Conservation (phyloP, 169 alveolate genomes). For the Plasmodium gallinaceum region DNA sequence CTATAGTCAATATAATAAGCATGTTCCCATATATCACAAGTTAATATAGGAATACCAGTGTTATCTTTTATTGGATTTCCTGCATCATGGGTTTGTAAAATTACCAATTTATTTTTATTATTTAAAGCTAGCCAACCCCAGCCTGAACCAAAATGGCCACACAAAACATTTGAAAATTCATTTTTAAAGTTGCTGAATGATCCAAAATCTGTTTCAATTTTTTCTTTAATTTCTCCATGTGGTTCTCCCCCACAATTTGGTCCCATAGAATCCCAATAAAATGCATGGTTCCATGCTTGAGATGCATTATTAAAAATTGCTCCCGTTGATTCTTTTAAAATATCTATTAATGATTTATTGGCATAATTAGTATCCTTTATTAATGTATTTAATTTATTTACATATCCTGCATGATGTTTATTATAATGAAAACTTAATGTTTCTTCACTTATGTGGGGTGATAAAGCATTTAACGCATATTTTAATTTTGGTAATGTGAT, state of each 20-base stretch:
- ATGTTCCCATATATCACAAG: conserved; percentile 98
- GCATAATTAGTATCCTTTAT: conserved; percentile 39
- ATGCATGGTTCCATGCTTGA: conserved; percentile 95
- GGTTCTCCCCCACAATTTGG: conserved; percentile 95
- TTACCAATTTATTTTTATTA: conserved; percentile 91
- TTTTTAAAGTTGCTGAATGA: conserved; percentile 88
- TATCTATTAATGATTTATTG: conserved; percentile 81
- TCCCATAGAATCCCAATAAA: conserved; percentile 94
- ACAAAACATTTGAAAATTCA: conserved; percentile 88
- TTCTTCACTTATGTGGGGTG: conserved; percentile 95
- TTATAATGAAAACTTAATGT: conserved; percentile 95
- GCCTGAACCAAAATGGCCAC: conserved; percentile 97
- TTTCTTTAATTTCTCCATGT: conserved; percentile 86
- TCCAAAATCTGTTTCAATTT: conserved; percentile 91
- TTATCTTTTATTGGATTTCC: conserved; percentile 92
- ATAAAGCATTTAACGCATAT: conserved; percentile 92
- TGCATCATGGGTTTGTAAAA: conserved; percentile 93
- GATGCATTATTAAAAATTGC: conserved; percentile 93
- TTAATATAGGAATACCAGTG: conserved; percentile 91
- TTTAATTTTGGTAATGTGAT: conserved; percentile 94
- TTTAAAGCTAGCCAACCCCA: conserved; percentile 98
- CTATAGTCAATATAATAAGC: conserved; percentile 96
- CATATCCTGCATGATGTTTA: conserved; percentile 96
- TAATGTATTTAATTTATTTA: conserved; percentile 88
- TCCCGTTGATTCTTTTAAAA: conserved; percentile 84